These are phyloP conservation scores for Penicillium diatomitis DNA, from an alignment of 495 filamentous ascomycete species.

Conservation along the genomic window DNA sequence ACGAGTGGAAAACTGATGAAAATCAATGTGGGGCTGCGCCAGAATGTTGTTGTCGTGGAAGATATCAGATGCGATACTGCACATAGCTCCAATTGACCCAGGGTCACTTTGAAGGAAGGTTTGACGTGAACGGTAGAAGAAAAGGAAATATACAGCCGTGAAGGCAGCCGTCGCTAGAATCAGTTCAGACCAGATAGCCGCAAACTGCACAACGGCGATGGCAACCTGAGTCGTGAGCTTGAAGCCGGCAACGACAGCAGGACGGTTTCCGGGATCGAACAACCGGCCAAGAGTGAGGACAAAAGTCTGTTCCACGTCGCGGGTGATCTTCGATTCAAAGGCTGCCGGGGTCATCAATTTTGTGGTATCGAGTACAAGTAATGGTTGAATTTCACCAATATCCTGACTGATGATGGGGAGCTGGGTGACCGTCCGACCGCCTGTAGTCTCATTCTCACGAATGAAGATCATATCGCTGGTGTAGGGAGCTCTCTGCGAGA, in stretches of 20 bases:
- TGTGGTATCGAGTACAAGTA: conserved; percentile 26
- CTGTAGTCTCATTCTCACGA: conserved; percentile 21
- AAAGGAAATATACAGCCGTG: conserved; percentile 20
- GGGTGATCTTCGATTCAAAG: conserved; percentile 23
- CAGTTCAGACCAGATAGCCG: conserved; percentile 25
- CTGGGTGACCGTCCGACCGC: conserved; percentile 23
- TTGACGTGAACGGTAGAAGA: conserved; percentile 21
- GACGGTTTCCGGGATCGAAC: conserved; percentile 23
- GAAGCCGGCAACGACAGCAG: conserved; percentile 16
- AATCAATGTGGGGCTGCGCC: conserved; percentile 19
- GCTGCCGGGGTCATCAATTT: conserved; percentile 23
- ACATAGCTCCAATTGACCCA: conserved; percentile 35
- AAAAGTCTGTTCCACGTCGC: conserved; percentile 28
- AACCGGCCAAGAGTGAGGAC: conserved; percentile 28
- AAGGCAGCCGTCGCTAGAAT: conserved; percentile 20
- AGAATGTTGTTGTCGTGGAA: conserved; percentile 27
- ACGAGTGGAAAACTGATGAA: conserved; percentile 32
- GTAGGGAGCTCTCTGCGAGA: conserved; percentile 27
- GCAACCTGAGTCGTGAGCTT: conserved; percentile 22
- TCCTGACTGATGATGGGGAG: conserved; percentile 31
- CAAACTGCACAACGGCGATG: conserved; percentile 25
- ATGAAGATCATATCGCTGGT: conserved; percentile 35
- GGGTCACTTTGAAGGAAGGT: conserved; percentile 33
- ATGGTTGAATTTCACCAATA: conserved; percentile 24
- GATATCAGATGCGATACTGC: conserved; percentile 30